Evolutionary conservation across 176 grass and related monocot genomes (phyloP), one percentile per base, ranked within the genome.

Genomic region (Phragmites australis): DNA sequence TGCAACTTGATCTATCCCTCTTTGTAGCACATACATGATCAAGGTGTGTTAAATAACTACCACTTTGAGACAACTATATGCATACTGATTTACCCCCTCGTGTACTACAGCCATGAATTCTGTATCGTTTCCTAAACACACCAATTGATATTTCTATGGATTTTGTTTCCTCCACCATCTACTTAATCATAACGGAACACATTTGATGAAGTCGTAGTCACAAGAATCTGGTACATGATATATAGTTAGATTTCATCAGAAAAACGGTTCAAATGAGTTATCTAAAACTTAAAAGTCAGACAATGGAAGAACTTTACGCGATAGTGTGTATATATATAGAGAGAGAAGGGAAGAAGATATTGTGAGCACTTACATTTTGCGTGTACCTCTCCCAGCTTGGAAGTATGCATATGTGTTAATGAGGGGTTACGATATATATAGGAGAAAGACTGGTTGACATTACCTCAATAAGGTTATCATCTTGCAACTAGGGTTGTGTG

Each of bases 311-410:
- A 0, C 1, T n/a, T 41, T 31, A 71, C 31, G 26, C 5, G 51
- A 72, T n/a, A 51, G 46, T 15, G 31, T 49, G 16, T n/a, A 51
- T 51, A 51, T 32, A 8, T n/a, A n/a, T n/a, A n/a, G n/a, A n/a
- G n/a, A 22, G 1, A 34, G 0, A 76, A 45, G 54, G 17, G 17
- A 32, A 63, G 26, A 48, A 63, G 9, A 70, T 61, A n/a, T n/a
- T 46, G 31, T 9, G 51, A 74, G 19, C 12, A 21, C 71, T 77
- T 77, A 77, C 74, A 47, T 45, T 27, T 63, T 77, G 43, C 10
- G 48, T n/a, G 25, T 77, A 29, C 6, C 42, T 3, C 30, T 6
- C 6, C 0, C 1, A 9, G 4, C 42, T 63, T n/a, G 0, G 17
- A 45, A 63, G 16, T 76, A 14, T 62, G 25, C 9, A 18, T 15